Evolutionary conservation across 495 filamentous ascomycete species (phyloP).

Genomic region (Daldinia loculata): DNA sequence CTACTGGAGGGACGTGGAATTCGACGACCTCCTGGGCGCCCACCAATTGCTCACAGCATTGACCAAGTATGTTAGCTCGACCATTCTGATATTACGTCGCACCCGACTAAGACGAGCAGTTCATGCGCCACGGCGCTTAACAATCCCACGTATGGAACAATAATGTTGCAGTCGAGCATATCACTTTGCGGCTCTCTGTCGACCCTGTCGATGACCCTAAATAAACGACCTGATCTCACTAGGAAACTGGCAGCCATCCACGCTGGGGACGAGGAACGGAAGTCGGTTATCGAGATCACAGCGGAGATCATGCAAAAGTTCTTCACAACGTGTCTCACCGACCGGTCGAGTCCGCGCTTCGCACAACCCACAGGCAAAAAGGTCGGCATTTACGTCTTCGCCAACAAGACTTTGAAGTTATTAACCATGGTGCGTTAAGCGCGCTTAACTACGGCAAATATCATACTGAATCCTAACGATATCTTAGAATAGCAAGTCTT

Average conservation of each 20-base stretch:
- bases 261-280: slow-evolving; percentile 63
- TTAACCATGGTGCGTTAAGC: slow-evolving; percentile 73
- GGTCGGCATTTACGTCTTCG: slow-evolving; percentile 86
- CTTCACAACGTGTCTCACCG: slow-evolving; percentile 89
- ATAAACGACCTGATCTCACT: slow-evolving; percentile 75
- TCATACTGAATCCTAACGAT: slow-evolving; percentile 17
- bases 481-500: slow-evolving; percentile 65
- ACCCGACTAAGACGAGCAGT: slow-evolving; percentile 48
- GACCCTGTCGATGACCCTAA: slow-evolving; percentile 80
- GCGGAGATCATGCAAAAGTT: slow-evolving; percentile 89
- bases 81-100: not conserved
- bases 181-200: slow-evolving; percentile 79
- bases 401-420: slow-evolving; percentile 88
- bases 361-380: slow-evolving; percentile 81
- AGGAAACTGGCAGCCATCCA: slow-evolving; percentile 60
- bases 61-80: slow-evolving; percentile 65
- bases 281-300: slow-evolving; percentile 81
- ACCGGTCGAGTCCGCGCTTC: slow-evolving; percentile 70
- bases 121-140: slow-evolving; percentile 83
- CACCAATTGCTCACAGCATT: slow-evolving; percentile 77
- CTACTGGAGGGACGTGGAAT: slow-evolving; percentile 81
- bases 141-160: slow-evolving; percentile 76
- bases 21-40: slow-evolving; percentile 75
- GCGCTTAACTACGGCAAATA: not conserved
- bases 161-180: slow-evolving; percentile 80